Percentiles rank a stretch among this genome's conserved stretches.
phyloP scores from a whole-genome alignment of 164 flowering plant species.

The Nymphaea colorata region DNA sequence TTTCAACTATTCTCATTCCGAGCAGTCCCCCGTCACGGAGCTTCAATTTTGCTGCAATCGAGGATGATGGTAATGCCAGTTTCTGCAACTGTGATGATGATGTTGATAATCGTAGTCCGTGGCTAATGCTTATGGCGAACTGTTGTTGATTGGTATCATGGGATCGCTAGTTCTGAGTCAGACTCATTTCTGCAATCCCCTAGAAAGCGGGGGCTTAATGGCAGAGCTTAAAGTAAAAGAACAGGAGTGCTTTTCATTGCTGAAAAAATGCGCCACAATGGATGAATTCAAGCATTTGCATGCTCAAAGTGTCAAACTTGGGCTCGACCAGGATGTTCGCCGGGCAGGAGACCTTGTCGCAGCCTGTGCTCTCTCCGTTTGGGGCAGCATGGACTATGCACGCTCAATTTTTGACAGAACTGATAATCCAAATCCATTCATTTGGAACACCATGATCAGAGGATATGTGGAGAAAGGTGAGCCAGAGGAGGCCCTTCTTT shows the following conservation, averaged over 20 bases:
- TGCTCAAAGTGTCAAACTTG: conserved; percentile 48
- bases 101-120: neutral
- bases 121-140: neutral
- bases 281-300: conserved; percentile 62
- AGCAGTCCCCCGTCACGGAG: neutral
- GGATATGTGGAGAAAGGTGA: conserved; percentile 37
- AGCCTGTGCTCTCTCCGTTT: conserved; percentile 52
- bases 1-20: neutral
- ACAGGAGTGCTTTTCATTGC: conserved; percentile 34
- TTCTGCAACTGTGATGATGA: neutral
- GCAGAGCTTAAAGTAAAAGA: conserved; percentile 26
- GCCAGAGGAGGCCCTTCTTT: conserved; percentile 26
- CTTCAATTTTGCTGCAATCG: neutral
- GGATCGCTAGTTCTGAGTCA: neutral
- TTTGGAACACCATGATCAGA: conserved; percentile 61
- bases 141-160: neutral
- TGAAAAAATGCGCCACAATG: conserved; percentile 56
- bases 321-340: conserved; percentile 26
- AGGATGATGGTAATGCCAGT: neutral
- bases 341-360: conserved; percentile 40
- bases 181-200: conserved; percentile 16
- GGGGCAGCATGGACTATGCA: conserved; percentile 86
- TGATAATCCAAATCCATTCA: conserved; percentile 47
- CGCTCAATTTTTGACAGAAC: conserved; percentile 51
- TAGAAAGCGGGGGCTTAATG: conserved; percentile 14